A percentile compares a stretch with the other conserved stretches of the same genome.
Conservation (phyloP, 2,329 filamentous ascomycete genomes). For the Chaetomium sp. region DNA sequence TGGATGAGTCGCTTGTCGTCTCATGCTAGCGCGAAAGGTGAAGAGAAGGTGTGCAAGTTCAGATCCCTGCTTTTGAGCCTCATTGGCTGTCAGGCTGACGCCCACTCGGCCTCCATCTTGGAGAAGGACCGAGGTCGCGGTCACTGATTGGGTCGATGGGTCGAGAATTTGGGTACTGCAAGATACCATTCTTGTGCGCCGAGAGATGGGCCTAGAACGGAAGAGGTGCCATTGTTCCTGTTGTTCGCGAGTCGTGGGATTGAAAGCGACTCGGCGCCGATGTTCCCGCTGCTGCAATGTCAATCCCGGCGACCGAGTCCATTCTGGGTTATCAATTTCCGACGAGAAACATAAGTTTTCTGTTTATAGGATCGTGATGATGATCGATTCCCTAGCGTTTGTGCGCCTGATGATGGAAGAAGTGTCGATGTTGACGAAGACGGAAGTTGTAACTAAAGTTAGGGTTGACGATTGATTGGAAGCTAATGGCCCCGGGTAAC, state of each 20-base stretch:
- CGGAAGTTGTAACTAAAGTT: background rate
- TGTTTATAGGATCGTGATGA: conserved; percentile 2
- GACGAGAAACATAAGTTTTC: background rate
- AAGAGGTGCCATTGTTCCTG: background rate
- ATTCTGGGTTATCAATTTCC: conserved; percentile 14
- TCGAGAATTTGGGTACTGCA: conserved; percentile 28
- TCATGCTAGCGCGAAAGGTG: conserved; percentile 37
- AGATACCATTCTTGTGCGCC: conserved; percentile 26
- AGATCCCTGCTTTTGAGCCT: conserved; percentile 36
- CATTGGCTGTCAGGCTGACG: conserved; percentile 35
- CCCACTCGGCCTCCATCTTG: conserved; percentile 33
- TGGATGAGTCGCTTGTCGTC: conserved; percentile 29
- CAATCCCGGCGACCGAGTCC: conserved; percentile 13
- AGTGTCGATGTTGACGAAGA: background rate
- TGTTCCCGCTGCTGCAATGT: conserved; percentile 5
- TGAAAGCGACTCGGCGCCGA: background rate
- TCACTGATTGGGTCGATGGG: conserved; percentile 31
- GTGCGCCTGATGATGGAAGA: background rate
- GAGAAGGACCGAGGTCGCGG: conserved; percentile 29
- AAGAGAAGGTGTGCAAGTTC: conserved; percentile 35
- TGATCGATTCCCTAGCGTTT: background rate
- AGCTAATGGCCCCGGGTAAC: background rate
- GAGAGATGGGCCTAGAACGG: conserved; percentile 18
- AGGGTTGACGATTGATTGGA: background rate
- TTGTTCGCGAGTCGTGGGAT: conserved; percentile 8